Percentiles rank a stretch among this genome's conserved stretches.
phyloP scores from a whole-genome alignment of 2,329 filamentous ascomycete genomes.

The Cylindrodendrum hubeiense region DNA sequence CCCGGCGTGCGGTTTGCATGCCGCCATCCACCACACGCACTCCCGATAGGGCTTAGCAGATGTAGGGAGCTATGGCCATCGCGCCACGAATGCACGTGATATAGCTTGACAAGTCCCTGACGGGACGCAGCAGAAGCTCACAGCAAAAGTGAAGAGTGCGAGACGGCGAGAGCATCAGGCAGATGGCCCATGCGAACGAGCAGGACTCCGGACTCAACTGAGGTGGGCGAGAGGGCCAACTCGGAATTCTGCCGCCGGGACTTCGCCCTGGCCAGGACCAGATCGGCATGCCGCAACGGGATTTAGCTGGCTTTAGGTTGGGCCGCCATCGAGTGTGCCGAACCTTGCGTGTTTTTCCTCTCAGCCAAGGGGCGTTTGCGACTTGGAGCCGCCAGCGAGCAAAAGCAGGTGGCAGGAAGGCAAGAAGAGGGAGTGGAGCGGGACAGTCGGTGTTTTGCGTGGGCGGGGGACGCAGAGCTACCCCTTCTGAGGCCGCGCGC shows the following conservation, averaged over 20 bases:
- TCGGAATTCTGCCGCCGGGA: slow-evolving; percentile 12
- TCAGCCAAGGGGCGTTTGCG: slow-evolving; percentile 8
- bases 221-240: slow-evolving; percentile 20
- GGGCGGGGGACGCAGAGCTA: slow-evolving; percentile 49
- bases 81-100: slow-evolving; percentile 38
- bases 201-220: neutral
- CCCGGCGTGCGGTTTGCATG: slow-evolving; percentile 24
- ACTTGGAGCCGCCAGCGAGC: slow-evolving; percentile 11
- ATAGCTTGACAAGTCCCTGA: slow-evolving; percentile 27
- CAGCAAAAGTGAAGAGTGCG: neutral
- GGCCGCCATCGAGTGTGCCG: slow-evolving; percentile 34
- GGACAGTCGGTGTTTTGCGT: slow-evolving; percentile 39
- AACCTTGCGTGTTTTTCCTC: slow-evolving; percentile 27
- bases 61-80: slow-evolving; percentile 46
- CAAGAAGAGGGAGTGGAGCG: slow-evolving; percentile 46
- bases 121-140: neutral
- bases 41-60: slow-evolving; percentile 43
- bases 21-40: slow-evolving; percentile 23
- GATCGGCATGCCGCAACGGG: slow-evolving; percentile 36
- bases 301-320: slow-evolving; percentile 33
- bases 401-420: slow-evolving; percentile 35
- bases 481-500: slow-evolving; percentile 39
- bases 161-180: neutral
- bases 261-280: slow-evolving; percentile 24
- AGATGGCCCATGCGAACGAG: neutral